Percentiles rank a stretch among this genome's conserved stretches.
phyloP scores from a whole-genome alignment of 1,139 yeast species.

The Pichia sp. region DNA sequence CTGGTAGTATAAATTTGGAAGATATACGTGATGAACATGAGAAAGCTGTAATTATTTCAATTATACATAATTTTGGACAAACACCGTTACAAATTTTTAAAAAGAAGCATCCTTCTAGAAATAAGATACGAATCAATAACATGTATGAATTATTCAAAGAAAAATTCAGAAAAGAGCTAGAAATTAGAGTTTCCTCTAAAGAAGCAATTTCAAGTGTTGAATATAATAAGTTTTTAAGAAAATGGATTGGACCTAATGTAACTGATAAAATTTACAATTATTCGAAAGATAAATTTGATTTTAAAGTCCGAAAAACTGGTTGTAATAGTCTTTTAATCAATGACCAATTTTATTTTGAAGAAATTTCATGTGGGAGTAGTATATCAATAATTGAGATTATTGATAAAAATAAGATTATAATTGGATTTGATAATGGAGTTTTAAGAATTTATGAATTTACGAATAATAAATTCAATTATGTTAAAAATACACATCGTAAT shows the following conservation, averaged over 20 bases:
- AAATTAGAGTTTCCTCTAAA: neutral
- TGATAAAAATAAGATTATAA: conserved; percentile 14
- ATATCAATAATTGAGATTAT: conserved; percentile 20
- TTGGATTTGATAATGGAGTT: conserved; percentile 25
- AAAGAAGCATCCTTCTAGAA: conserved; percentile 50
- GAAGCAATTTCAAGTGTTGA: conserved; percentile 26
- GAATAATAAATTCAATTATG: conserved; percentile 10
- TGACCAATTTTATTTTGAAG: conserved; percentile 34
- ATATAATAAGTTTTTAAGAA: conserved; percentile 26
- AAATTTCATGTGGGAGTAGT: conserved; percentile 27
- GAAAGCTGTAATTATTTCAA: conserved; percentile 67
- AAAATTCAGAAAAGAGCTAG: conserved; percentile 26
- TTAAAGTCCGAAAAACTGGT: conserved; percentile 29
- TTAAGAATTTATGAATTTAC: conserved; percentile 18
- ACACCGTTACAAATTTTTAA: conserved; percentile 68
- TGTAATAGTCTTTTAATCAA: conserved; percentile 35
- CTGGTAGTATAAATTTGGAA: conserved; percentile 74
- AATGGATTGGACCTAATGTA: conserved; percentile 36
- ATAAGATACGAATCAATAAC: conserved; percentile 19
- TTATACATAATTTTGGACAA: conserved; percentile 85
- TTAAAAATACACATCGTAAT: conserved; percentile 15
- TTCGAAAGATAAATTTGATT: conserved; percentile 29
- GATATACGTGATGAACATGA: conserved; percentile 64
- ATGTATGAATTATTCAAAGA: conserved; percentile 25
- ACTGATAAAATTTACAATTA: neutral